Base-by-base conservation (phyloP, 768 basidiomycete genomes). In the Lentinula guzmanii region DNA sequence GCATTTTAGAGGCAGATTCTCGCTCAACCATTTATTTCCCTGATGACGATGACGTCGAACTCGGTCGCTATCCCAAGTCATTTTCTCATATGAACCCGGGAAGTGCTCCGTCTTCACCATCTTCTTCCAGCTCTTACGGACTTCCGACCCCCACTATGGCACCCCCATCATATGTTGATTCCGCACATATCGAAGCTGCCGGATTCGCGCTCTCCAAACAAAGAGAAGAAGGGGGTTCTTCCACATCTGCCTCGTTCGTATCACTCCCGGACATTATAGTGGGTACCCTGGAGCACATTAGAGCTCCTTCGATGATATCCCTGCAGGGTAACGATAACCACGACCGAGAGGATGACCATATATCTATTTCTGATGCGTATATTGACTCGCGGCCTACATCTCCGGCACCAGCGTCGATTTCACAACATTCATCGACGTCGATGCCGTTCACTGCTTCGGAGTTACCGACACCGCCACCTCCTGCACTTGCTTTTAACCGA, bases 311-410 rank as follows among this genome's bases (percentile, higher is more conserved):
- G 2, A 54, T 54, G 18, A 9, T 13, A 34, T 46, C 24, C 16
- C 16, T 48, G 9, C 45, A 41, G 28, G n/a, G n/a, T 11, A n/a
- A 15, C 3, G 21, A 24, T 16, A 10, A 35, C 35, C 33, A 46
- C 21, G 45, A 60, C 5, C 18, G 28, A 24, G 56, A 24, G 21
- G 42, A 58, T 18, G 43, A 60, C 18, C 46, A 43, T 39, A 60
- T 51, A 13, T 60, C 46, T 16, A 60, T 60, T 10, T 46, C 58
- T 28, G 58, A 60, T 11, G 46, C 58, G 5, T 60, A 60, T 28
- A 7, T 46, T 24, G 56, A 43, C 33, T 56, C 33, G 11, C 37
- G 42, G 11, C 24, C 45, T 1, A 16, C 56, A 9, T 41, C 37
- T n/a, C 43, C 56, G 9, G 28, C 42, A 3, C 42, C 56, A 18